Evolutionary conservation across 2,329 filamentous ascomycete genomes (phyloP), one percentile per base, ranked within the genome.

Genomic region (Colletotrichum noveboracense): DNA sequence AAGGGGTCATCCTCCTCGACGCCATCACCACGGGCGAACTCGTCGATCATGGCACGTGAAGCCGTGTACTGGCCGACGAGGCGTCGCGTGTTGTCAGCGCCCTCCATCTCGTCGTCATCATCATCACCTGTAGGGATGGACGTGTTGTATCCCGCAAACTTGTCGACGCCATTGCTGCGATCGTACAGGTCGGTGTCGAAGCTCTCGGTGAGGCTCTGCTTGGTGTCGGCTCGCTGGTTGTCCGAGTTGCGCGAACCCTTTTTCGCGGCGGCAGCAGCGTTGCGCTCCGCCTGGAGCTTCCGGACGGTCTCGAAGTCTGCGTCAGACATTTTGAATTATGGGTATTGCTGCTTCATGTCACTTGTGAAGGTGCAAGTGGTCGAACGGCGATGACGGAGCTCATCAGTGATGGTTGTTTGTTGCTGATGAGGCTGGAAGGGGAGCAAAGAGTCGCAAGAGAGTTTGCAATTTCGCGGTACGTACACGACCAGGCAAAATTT

Each of bases 11-110:
- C 95, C 86, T 98, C 96, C 83, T 98, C 96, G 30, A 96, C 95
- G 58, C 95, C 96, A 77, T 90, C 89, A 71, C 96, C 96, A 70
- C 92, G 93, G 28, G 96, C 93, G 86, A 98, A 98, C 86, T 99
- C 97, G 83, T 98, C 95, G 82, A 99, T 96, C 86, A 98, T 95
- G 66, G 94, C 93, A 79, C 92, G 94, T 52, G 96, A 96, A 30
- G 97, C 97, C 43, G 97, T 99, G 86, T 99, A 99, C 85, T 98
- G 97, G 78, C 96, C 96, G 38, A 98, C 94, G 76, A 99, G 89
- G 76, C 95, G 92, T 81, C 94, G 92, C 79, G 94, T 93, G 80
- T 88, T 93, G 84, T 94, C 94, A 72, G 87, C 92, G 84, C 93
- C 94, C 66, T 91, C 91, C 91, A 95, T 95, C 75, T 94, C 93